Percentiles rank a stretch among this genome's conserved stretches.
Conservation (phyloP, 345 rosid genomes). For the Euphorbia lathyris region DNA sequence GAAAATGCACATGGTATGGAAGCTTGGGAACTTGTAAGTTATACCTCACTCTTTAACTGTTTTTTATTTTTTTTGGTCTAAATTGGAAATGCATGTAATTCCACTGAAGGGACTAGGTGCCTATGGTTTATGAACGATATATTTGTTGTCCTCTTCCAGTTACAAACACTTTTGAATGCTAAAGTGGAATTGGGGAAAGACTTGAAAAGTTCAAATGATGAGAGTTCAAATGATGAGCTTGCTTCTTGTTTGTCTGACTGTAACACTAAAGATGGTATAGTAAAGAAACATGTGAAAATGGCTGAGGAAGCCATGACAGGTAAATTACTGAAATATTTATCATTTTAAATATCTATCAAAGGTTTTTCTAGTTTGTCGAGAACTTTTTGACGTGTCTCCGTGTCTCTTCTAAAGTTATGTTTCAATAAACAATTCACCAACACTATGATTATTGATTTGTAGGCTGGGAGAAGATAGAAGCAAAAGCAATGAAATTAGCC, state of each 20-base stretch:
- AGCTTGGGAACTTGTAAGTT: too few relatives aligned
- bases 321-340: conserved; percentile 23
- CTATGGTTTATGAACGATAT: background rate
- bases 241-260: conserved; percentile 47
- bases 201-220: conserved; percentile 39
- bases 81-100: too few relatives aligned
- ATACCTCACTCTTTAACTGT: too few relatives aligned
- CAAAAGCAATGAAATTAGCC: too few relatives aligned
- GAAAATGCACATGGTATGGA: too few relatives aligned
- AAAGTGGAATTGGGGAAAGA: conserved; percentile 59
- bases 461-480: conserved; percentile 71
- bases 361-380: background rate
- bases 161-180: conserved; percentile 43
- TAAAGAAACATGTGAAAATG: conserved; percentile 49
- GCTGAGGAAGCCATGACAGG: conserved; percentile 60
- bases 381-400: background rate
- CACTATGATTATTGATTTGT: conserved; percentile 14
- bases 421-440: background rate
- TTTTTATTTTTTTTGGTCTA: too few relatives aligned
- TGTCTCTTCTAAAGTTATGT: background rate
- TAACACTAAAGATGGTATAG: conserved; percentile 46
- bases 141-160: conserved; percentile 23
- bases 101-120: too few relatives aligned
- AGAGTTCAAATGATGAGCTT: conserved; percentile 56
- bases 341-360: background rate